Base-by-base conservation (phyloP, 2,329 filamentous ascomycete genomes). In the Macroventuria anomochaeta region DNA sequence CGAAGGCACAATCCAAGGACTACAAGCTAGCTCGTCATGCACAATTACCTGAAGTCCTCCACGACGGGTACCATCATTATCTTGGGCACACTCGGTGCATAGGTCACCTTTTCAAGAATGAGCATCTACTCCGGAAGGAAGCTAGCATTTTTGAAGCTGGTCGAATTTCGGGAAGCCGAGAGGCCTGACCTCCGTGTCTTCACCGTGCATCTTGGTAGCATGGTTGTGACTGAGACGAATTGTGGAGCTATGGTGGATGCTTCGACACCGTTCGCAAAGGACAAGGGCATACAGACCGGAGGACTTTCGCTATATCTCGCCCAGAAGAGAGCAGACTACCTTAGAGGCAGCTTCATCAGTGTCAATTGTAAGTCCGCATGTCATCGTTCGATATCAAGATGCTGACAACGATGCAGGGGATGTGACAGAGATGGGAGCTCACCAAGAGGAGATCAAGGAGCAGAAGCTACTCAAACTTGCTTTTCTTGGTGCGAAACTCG, bases 371-470 rank as follows among this genome's bases (percentile, higher is more conserved):
- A 59, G 58, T 37, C 32, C 7, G 10, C 7, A 34, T 18, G 10
- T 44, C 25, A 6, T 7, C 17, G 13, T 46, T 37, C 36, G n/a
- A 50, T 7, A 41, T n/a, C 29, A 12, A 3, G 20, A 41, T 42
- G 36, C 43, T 59, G 26, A 63, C 37, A 26, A 12, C n/a, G 10
- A 34, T 43, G 20, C 38, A 56, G 57, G 58, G 70, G 69, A 74
- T 58, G 57, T 70, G 31, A 53, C 59, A 12, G 65, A 72, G 58
- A 55, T 73, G 51, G 55, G 67, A 42, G 55, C 43, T 12, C 63
- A 68, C 48, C 65, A 60, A 39, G 59, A 67, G 13, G 62, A 72
- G 55, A 70, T 73, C 53, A 53, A 65, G 10, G 54, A 65, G 21
- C 60, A 64, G 36, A 66, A 69, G 44, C 49, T 71, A 31, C 54